Base-by-base conservation (phyloP, 108 stramenopile species). In the Bacterosira constricta region DNA sequence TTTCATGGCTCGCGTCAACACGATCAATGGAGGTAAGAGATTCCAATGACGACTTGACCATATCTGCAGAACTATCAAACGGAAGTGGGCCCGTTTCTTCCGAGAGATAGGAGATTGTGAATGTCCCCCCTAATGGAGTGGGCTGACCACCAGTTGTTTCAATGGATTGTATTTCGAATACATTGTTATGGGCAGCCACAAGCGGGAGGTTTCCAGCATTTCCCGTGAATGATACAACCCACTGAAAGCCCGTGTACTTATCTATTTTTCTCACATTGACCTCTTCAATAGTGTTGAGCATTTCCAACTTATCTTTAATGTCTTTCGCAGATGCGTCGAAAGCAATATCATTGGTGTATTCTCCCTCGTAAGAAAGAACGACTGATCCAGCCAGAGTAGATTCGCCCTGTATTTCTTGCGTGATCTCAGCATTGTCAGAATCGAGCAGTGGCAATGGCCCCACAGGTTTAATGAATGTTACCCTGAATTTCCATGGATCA, bases 181-280 rank as follows among this genome's bases (percentile, higher is more conserved):
- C 52, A 49, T 76, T 41, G 31, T 85, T 57, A 38, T 80, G 63
- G 8, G 90, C 88, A 27, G 59, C 47, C 36, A 93, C 29, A 37
- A 55, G 59, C 2, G 79, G 85, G 9, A 96, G 81, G 71, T 92
- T 88, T 8, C 94, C 94, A 25, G 87, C 64, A 62, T 83, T 81
- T 20, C 81, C 77, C 2, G 80, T 85, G 63, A 96, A 96, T 12
- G 94, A 89, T 17, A 96, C 77, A 30, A 78, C 76, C 91, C 92
- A 93, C 39, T 78, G 60, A 51, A 79, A 82, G 18, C 81, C 85
- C 12, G 67, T 84, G n/a, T 84, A 84, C n/a, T 60, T 75, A 75
- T 69, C 82, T 34, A 37, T 32, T 56, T 60, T 72, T 49, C 42
- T 60, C 23, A 85, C 89, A 34, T 85, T 57, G 1, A 88, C 92